Base-by-base conservation (phyloP, 768 basidiomycete genomes). In the Boletus rubroflammeus region DNA sequence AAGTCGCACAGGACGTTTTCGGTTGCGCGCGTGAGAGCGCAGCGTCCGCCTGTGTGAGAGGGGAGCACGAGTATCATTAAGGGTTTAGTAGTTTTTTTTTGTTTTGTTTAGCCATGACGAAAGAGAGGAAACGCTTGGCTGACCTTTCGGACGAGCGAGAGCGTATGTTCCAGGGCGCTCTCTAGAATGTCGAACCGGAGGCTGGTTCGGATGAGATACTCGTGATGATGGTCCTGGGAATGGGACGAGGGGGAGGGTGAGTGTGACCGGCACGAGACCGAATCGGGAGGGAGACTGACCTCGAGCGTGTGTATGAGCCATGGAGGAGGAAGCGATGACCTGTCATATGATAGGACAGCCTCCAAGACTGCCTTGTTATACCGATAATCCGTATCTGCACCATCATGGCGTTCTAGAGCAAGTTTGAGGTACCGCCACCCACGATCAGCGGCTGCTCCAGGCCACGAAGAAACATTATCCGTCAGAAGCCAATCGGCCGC, bases 351-450 rank as follows among this genome's bases (percentile, higher is more conserved):
- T 58, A 95, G 71, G 19, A 95, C 81, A 8, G 84, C 86, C 67
- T 95, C 90, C 45, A 94, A 74, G 14, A 83, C 81, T 23, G 83
- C 80, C 63, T 91, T 90, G 45, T 81, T 80, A 67, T 97, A 96
- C 53, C 78, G 78, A 72, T 80, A 85, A 65, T 92, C 85, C 14
- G 83, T 90, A 48, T 83, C 80, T 19, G 75, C 62, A 11, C 76
- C 76, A 66, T 99, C 96, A 62, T 97, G 82, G 45, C 86, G 82
- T 53, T 86, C 82, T 56, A 98, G 76, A 19, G 86, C 81, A 59
- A 84, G 78, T 58, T 92, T 88, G 42, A 99, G 79, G 68, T 93
- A 93, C 64, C 88, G 81, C 90, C 94, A 94, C 5, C 86, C 93
- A 57, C 89, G 81, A 59, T 90, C 86, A 34, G 84, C 80, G 17